Percentiles rank a stretch among this genome's conserved stretches.
These are phyloP conservation scores for Cicer cuneatum DNA, from an alignment of 306 rosid species.

Conservation along the genomic window DNA sequence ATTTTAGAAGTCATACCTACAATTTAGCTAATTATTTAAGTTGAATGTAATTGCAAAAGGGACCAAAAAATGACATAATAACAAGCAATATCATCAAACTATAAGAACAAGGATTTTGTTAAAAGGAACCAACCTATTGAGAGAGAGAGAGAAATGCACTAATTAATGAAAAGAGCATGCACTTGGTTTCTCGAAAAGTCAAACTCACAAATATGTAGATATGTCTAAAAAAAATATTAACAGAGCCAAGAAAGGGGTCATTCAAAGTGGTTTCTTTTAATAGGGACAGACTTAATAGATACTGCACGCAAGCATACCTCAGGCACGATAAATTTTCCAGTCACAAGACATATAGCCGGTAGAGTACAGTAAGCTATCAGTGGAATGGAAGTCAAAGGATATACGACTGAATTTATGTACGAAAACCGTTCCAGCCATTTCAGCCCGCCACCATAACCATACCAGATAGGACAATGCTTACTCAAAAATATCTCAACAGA, in stretches of 20 bases:
- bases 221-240: conserved; percentile 8
- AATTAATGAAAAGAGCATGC: not conserved
- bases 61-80: conserved; percentile 1
- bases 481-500: conserved; percentile 83
- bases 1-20: conserved; percentile 22
- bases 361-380: conserved; percentile 73
- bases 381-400: conserved; percentile 79
- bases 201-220: not conserved
- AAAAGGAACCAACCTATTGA: not conserved
- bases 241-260: not conserved
- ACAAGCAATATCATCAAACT: conserved; percentile 3
- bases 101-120: not conserved
- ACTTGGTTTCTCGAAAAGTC: not conserved
- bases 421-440: conserved; percentile 72
- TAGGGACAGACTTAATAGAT: not conserved
- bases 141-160: conserved; percentile 2
- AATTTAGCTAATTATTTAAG: not conserved
- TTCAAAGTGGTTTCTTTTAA: not conserved
- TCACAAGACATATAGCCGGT: conserved; percentile 81
- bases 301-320: conserved; percentile 57
- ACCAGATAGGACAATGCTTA: conserved; percentile 81
- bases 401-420: conserved; percentile 74
- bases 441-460: conserved; percentile 78
- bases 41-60: not conserved
- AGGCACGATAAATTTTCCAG: conserved; percentile 79